Base-by-base conservation (phyloP, 768 basidiomycete species). In the Dioszegia crocea region DNA sequence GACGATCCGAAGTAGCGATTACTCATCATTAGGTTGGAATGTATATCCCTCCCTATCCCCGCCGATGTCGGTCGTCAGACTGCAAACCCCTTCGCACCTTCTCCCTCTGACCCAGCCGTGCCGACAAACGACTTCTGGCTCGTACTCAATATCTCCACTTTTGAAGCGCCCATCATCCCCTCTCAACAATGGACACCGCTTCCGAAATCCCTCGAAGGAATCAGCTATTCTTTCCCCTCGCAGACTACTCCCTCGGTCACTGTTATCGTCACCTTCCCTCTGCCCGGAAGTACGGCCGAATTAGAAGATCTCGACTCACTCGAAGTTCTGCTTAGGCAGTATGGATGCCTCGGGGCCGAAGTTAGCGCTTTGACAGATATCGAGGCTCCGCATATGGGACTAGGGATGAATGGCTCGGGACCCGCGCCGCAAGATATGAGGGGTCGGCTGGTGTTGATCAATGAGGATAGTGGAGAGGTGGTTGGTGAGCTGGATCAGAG, bases 381-480 rank as follows among this genome's bases (percentile, higher is more conserved):
- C 36, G 52, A 58, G 23, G 61, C 59, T 8, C 36, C 61, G 26
- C 49, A 50, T 9, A 39, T 65, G 16, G 64, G 54, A 10, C 38
- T 31, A 27, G 38, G 27, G 26, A 29, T 30, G 48, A 23, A 48
- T 14, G 56, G 52, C 3, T 30, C 57, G 24, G 49, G 46, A 17
- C 14, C 58, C 10, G 56, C 53, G 33, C 44, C 57, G 12, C 47
- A 63, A 21, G 78, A 78, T 39, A 41, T 76, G 39, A 64, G 80
- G 39, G 86, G 87, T 4, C 83, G 82, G 49, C 80, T 89, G 29
- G 83, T 89, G 38, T 81, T 88, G 61, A 81, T 89, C 54, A 84
- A 90, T 70, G 83, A 89, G 71, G 81, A 83, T 40, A 85, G 81
- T 44, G 88, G 88, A 1, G 84, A 88, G 62, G 80, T 89, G 11